Conservation (phyloP, 1,139 yeast species). For the Kodamaea sp. region DNA sequence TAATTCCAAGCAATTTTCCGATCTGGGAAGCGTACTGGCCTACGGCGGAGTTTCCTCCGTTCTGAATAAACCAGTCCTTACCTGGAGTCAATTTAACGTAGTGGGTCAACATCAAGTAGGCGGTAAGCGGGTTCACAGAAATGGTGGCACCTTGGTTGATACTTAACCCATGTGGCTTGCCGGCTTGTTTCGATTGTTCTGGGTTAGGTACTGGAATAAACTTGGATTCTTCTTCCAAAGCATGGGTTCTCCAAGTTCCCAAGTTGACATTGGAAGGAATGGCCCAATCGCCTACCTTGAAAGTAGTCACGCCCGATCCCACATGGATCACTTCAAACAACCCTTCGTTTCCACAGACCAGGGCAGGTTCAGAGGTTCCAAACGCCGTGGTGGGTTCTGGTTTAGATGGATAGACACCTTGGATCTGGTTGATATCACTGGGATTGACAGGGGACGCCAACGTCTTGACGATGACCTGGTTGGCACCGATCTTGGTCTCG, state of each 20-base stretch:
- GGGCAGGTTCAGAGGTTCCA: slow-evolving; percentile 62
- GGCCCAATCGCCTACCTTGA: slow-evolving; percentile 84
- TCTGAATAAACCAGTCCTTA: slow-evolving; percentile 90
- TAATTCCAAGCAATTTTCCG: slow-evolving; percentile 73
- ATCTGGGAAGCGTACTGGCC: slow-evolving; percentile 94
- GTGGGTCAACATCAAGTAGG: slow-evolving; percentile 82
- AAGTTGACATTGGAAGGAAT: slow-evolving; percentile 80
- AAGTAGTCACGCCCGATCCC: slow-evolving; percentile 54
- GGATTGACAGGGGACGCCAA: slow-evolving; percentile 93
- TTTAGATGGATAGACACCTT: slow-evolving; percentile 90
- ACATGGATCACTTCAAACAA: slow-evolving; percentile 77
- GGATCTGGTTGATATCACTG: slow-evolving; percentile 85
- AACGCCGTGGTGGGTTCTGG: slow-evolving; percentile 55
- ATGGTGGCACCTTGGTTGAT: slow-evolving; percentile 83
- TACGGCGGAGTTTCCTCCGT: slow-evolving; percentile 95
- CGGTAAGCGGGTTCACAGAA: slow-evolving; percentile 89
- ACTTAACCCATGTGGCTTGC: slow-evolving; percentile 44
- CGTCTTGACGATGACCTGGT: slow-evolving; percentile 57
- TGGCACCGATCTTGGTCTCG: slow-evolving; percentile 40
- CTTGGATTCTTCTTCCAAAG: slow-evolving; percentile 50
- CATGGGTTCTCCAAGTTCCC: slow-evolving; percentile 96
- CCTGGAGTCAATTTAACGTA: slow-evolving; percentile 64
- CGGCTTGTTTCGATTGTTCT: slow-evolving; percentile 30
- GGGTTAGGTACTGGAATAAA: slow-evolving; percentile 57
- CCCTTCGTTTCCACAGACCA: slow-evolving; percentile 94